Evolutionary conservation across 768 basidiomycete species (phyloP), one percentile per base, ranked within the genome.

Genomic region (Leccinellum albellum): DNA sequence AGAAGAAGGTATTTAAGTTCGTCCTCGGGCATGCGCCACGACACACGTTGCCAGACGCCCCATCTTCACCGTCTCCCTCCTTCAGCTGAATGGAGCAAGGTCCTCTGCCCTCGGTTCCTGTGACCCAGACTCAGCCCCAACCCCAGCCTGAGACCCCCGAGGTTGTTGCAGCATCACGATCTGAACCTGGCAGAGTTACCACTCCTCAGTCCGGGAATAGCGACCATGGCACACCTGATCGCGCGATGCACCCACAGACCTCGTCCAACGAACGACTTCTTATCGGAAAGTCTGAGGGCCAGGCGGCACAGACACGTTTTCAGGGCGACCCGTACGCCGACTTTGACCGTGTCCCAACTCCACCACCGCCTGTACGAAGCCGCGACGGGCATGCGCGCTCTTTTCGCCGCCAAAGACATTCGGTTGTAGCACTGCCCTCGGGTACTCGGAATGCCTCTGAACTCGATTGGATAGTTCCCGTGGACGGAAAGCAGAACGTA

Each of bases 401-500:
- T 20, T 53, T 64, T 5, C 63, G 56, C 17, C 68, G 54, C 8
- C 50, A 47, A 2, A 44, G 42, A 37, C 3, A 28, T 6, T 53
- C 63, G 21, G 20, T 0, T 9, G 0, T 10, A 10, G 61, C 52
- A 13, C 50, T 47, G 3, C 48, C 51, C 10, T 3, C 17, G 4
- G 21, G 28, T 13, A 35, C 51, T 20, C 50, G 5, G 4, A 54
- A 46, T 17, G 1, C 20, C 10, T 54, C 66, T 21, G 64, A 52
- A 3, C 31, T 71, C 10, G 70, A 71, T 49, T 63, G 60, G 59
- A 68, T 72, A 48, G 63, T 72, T 9, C 70, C 70, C 2, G 44
- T 66, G 29, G 45, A 70, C 5, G 58, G 53, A 20, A 73, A 62
- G 51, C 15, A 9, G 4, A 35, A 13, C 4, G 71, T 69, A 46